These are phyloP conservation scores for Teratosphaeria destructans DNA, from an alignment of 2,329 filamentous ascomycete species.

Conservation along the genomic window DNA sequence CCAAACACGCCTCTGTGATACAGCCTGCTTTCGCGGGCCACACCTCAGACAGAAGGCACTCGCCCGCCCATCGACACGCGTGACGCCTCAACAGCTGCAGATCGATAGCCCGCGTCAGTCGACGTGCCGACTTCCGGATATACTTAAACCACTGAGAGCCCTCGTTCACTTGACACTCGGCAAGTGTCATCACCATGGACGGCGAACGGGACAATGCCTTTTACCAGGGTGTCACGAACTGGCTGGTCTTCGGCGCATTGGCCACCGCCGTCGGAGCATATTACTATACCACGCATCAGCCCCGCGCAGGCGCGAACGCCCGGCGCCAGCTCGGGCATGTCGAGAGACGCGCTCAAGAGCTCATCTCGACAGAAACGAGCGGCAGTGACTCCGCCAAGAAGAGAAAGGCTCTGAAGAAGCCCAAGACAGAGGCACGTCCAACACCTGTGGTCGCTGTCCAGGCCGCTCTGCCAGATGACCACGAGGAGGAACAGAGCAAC, in stretches of 20 bases:
- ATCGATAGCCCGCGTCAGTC: background rate
- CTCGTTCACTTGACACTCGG: background rate
- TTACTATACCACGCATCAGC: constrained; percentile 5
- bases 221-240: constrained; percentile 1
- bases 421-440: constrained; percentile 5
- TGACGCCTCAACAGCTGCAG: background rate
- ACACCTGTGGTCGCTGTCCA: background rate
- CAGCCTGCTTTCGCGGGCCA: constrained; percentile 1
- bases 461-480: constrained; percentile 20
- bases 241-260: background rate
- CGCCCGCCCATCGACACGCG: background rate
- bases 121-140: background rate
- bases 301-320: background rate
- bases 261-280: constrained; percentile 1
- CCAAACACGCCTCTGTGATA: constrained; percentile 5
- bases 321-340: background rate
- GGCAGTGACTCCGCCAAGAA: constrained; percentile 19
- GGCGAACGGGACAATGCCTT: background rate
- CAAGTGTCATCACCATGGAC: background rate
- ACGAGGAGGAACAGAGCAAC: constrained; percentile 52
- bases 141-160: background rate
- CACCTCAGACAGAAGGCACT: background rate
- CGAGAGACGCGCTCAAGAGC: constrained; percentile 1
- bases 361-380: constrained; percentile 1
- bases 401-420: constrained; percentile 20